Percentiles rank a stretch among this genome's conserved stretches.
Conservation (phyloP, 306 rosid genomes). For the Luffa acutangula region DNA sequence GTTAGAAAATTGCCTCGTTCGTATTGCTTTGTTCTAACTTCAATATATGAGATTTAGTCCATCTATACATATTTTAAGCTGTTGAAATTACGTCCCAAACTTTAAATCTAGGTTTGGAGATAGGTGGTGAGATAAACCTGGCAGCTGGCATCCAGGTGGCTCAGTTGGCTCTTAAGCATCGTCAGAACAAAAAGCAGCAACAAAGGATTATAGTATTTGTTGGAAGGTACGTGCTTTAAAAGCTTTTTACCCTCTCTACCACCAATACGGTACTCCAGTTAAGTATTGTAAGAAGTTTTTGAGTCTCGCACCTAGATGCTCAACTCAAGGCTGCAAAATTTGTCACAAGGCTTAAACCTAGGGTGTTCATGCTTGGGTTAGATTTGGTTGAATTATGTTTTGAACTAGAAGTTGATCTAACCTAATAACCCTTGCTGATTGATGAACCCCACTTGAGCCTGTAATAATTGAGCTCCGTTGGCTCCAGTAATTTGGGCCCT, state of each 20-base stretch:
- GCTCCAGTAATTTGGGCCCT: background rate
- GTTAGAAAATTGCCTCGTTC: background rate
- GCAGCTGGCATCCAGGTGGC: slow-evolving; percentile 97
- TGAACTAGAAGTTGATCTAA: background rate
- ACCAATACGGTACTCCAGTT: background rate
- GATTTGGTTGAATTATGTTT: background rate
- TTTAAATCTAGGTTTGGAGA: slow-evolving; percentile 54
- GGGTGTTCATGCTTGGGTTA: background rate
- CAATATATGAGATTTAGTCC: background rate
- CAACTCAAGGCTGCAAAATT: background rate
- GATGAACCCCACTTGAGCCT: background rate
- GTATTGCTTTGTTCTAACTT: background rate
- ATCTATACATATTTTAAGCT: background rate
- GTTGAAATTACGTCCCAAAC: background rate
- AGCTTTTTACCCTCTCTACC: background rate
- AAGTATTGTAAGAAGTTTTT: background rate
- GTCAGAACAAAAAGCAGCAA: slow-evolving; percentile 96
- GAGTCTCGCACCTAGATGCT: background rate
- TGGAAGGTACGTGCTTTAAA: slow-evolving; percentile 49
- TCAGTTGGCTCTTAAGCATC: slow-evolving; percentile 92
- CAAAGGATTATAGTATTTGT: slow-evolving; percentile 88
- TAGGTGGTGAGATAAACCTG: slow-evolving; percentile 91
- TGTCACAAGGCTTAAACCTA: background rate
- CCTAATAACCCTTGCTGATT: background rate
- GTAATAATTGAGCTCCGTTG: background rate